phyloP scores from a whole-genome alignment of 2,329 filamentous ascomycete genomes.

The Metarhizium guizhouense region DNA sequence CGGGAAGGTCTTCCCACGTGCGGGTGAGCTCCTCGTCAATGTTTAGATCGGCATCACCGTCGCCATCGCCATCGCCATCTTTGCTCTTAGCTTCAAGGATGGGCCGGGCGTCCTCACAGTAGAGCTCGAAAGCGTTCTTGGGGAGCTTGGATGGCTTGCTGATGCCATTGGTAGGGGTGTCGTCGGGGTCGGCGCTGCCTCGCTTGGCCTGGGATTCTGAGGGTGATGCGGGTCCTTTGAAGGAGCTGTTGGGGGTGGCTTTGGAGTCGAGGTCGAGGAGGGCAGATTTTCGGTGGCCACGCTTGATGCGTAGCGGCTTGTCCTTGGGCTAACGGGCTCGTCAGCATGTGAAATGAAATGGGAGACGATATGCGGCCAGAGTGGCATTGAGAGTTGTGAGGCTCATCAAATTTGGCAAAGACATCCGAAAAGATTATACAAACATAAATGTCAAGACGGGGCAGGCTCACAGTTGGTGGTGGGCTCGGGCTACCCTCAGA shows the following conservation, averaged over 20 bases:
- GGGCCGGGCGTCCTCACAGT: conserved; percentile 40
- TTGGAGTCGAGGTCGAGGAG: conserved; percentile 34
- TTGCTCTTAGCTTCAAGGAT: conserved; percentile 35
- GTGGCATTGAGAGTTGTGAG: background rate
- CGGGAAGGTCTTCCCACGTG: conserved; percentile 44
- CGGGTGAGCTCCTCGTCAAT: conserved; percentile 47
- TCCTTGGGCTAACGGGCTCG: conserved; percentile 55
- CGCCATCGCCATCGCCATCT: conserved; percentile 21
- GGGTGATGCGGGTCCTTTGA: conserved; percentile 37
- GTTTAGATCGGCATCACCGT: conserved; percentile 15
- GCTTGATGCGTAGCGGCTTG: conserved; percentile 67
- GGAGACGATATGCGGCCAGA: background rate
- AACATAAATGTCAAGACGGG: background rate
- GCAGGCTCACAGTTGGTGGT: conserved; percentile 58
- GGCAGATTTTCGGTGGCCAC: conserved; percentile 57
- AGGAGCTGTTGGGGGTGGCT: conserved; percentile 28
- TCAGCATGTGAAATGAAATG: conserved; percentile 17
- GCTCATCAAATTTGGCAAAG: background rate
- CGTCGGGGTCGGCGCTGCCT: background rate
- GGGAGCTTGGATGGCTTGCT: conserved; percentile 33
- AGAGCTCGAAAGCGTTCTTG: conserved; percentile 44
- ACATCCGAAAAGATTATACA: background rate
- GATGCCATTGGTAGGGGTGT: conserved; percentile 29
- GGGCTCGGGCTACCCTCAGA: conserved; percentile 72
- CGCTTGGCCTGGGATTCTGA: conserved; percentile 27